Evolutionary conservation across 768 basidiomycete genomes (phyloP).

Genomic region (Suillus subalutaceus): DNA sequence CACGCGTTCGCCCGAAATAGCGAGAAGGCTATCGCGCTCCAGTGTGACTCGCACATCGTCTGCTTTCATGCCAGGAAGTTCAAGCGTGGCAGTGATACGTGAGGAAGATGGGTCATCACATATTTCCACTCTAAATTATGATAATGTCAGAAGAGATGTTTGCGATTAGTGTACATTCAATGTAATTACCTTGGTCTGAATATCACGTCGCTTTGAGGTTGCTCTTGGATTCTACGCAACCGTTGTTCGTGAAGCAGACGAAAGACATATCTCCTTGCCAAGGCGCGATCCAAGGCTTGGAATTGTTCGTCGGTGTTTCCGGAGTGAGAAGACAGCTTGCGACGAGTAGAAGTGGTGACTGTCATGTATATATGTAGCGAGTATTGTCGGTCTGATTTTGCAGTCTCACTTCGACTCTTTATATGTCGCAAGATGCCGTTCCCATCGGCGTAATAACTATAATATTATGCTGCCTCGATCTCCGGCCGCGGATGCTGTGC

Average conservation of each 20-base stretch:
- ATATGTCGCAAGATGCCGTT: background rate
- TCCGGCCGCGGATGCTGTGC: too few species aligned
- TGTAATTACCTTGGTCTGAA: conserved; percentile 34
- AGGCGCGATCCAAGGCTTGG: conserved; percentile 33
- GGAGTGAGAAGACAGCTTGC: conserved; percentile 29
- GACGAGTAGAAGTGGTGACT: conserved; percentile 17
- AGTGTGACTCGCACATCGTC: conserved; percentile 39
- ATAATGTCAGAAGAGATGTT: conserved; percentile 17
- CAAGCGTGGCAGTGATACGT: conserved; percentile 38
- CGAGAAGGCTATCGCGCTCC: conserved; percentile 30
- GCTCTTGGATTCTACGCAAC: conserved; percentile 21
- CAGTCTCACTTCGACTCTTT: background rate
- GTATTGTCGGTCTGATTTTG: background rate
- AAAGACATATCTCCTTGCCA: conserved; percentile 34
- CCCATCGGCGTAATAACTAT: too few species aligned
- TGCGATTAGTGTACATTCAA: background rate
- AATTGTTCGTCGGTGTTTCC: conserved; percentile 28
- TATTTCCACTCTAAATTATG: conserved; percentile 41
- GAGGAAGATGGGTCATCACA: conserved; percentile 39
- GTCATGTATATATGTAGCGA: conserved; percentile 26
- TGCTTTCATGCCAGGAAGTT: conserved; percentile 42
- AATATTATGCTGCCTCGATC: too few species aligned
- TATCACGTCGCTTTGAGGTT: conserved; percentile 31
- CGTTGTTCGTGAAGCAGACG: conserved; percentile 26
- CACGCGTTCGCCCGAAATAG: conserved; percentile 39